phyloP scores from a whole-genome alignment of 345 rosid genomes.

The Moringa oleifera region DNA sequence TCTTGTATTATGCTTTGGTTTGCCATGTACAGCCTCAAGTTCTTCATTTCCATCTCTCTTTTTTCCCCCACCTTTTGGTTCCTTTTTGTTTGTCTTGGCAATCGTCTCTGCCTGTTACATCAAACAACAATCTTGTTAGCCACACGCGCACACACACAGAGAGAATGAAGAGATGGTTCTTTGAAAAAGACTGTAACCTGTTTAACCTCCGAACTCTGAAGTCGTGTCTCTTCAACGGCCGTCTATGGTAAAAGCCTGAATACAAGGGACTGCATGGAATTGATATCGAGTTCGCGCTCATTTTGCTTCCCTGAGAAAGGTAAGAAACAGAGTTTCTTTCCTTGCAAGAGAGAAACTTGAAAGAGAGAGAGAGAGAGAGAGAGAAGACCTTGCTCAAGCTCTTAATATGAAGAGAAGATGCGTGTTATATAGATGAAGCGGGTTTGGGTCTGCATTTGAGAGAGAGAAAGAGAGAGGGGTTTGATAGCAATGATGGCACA shows the following conservation, averaged over 20 bases:
- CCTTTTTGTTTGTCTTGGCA: constrained; percentile 19
- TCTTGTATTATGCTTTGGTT: constrained; percentile 60
- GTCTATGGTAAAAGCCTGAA: not conserved
- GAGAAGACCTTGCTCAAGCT: constrained; percentile 9
- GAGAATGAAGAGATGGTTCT: too few relatives aligned
- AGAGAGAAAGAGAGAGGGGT: constrained; percentile 27
- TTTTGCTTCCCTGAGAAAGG: not conserved
- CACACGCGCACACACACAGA: too few relatives aligned
- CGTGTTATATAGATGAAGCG: constrained; percentile 27
- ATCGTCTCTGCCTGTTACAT: constrained; percentile 31
- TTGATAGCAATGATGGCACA: constrained; percentile 58
- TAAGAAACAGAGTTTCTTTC: too few relatives aligned
- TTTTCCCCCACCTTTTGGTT: constrained; percentile 12
- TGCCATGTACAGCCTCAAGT: constrained; percentile 58
- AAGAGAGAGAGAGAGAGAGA: constrained; percentile 10
- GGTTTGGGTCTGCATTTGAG: constrained; percentile 2
- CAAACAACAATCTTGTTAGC: not conserved
- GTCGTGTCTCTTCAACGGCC: constrained; percentile 15
- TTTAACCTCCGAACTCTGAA: constrained; percentile 19
- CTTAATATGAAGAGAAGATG: not conserved
- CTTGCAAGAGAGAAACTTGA: too few relatives aligned
- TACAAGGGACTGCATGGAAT: constrained; percentile 5
- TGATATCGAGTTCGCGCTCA: constrained; percentile 22
- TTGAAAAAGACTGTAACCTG: too few relatives aligned
- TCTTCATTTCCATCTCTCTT: constrained; percentile 45